phyloP scores from a whole-genome alignment of 805 yeast genomes.

The Kodamaea restingae region DNA sequence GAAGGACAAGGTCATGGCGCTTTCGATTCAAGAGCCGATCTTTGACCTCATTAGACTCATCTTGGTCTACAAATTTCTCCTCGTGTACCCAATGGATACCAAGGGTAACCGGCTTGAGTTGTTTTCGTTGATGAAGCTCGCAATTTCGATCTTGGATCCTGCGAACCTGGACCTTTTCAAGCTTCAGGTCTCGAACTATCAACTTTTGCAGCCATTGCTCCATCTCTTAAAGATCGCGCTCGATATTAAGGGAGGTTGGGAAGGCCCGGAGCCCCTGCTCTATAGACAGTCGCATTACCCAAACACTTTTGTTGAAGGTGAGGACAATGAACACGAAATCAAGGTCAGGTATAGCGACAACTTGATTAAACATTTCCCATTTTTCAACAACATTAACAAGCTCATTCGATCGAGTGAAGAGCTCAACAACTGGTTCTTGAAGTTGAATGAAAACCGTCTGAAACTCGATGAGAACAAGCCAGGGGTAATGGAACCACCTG shows the following conservation, averaged over 20 bases:
- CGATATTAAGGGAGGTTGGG: slow-evolving; percentile 12
- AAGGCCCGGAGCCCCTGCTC: not conserved
- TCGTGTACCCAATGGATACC: slow-evolving; percentile 18
- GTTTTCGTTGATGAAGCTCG: slow-evolving; percentile 14
- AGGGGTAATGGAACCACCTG: not conserved
- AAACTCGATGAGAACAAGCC: not conserved
- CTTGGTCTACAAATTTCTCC: slow-evolving; percentile 19
- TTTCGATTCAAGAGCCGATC: slow-evolving; percentile 10
- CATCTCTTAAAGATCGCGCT: slow-evolving; percentile 25
- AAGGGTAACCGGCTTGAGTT: slow-evolving; percentile 16
- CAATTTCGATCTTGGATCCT: slow-evolving; percentile 12
- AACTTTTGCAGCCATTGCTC: slow-evolving; percentile 28
- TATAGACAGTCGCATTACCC: not conserved
- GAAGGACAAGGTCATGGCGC: slow-evolving; percentile 5
- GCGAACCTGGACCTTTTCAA: slow-evolving; percentile 17
- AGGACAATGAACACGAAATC: slow-evolving; percentile 12
- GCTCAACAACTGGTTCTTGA: slow-evolving; percentile 25
- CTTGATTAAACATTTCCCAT: slow-evolving; percentile 23
- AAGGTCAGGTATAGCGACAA: slow-evolving; percentile 18
- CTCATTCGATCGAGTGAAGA: slow-evolving; percentile 20
- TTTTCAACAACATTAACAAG: slow-evolving; percentile 25
- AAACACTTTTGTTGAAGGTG: slow-evolving; percentile 2
- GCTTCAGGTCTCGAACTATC: slow-evolving; percentile 26
- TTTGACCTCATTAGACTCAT: slow-evolving; percentile 14
- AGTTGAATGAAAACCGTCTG: slow-evolving; percentile 11